phyloP scores from a whole-genome alignment of 352 stramenopile genomes.

The Phytophthora sansomeana region DNA sequence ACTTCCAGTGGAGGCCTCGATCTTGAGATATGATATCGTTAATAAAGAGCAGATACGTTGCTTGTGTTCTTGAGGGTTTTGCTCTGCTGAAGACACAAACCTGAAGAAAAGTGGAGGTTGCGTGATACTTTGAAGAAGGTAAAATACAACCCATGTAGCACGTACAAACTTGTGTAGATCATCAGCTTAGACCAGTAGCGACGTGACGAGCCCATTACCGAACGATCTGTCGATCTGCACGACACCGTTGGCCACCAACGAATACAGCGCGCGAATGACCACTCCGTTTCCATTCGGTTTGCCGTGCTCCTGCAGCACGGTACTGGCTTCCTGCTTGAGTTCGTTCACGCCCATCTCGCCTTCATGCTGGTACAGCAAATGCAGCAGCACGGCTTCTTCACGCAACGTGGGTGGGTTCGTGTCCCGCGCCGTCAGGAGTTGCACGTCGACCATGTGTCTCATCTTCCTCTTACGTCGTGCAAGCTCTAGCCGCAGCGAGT shows the following conservation, averaged over 20 bases:
- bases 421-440: constrained; percentile 55
- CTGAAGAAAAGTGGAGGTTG: too few relatives aligned
- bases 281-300: constrained; percentile 52
- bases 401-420: constrained; percentile 55
- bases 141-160: neutral
- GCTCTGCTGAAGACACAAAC: neutral
- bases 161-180: neutral
- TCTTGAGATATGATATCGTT: neutral
- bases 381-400: constrained; percentile 68
- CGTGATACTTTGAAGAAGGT: too few relatives aligned
- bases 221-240: constrained; percentile 78
- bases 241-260: constrained; percentile 69
- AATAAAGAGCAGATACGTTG: too few relatives aligned
- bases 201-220: constrained; percentile 71
- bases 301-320: constrained; percentile 50
- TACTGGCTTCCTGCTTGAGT: constrained; percentile 60
- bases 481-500: constrained; percentile 51
- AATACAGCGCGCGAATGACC: constrained; percentile 71
- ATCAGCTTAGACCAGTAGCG: constrained; percentile 54
- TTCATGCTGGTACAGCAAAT: constrained; percentile 65
- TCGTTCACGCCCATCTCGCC: constrained; percentile 74
- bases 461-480: constrained; percentile 64
- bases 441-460: constrained; percentile 73
- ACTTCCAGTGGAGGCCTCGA: constrained; percentile 10
- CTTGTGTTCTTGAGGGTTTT: neutral